Base-by-base conservation (phyloP, 75 land plant species). In the Selaginella tamariscina region DNA sequence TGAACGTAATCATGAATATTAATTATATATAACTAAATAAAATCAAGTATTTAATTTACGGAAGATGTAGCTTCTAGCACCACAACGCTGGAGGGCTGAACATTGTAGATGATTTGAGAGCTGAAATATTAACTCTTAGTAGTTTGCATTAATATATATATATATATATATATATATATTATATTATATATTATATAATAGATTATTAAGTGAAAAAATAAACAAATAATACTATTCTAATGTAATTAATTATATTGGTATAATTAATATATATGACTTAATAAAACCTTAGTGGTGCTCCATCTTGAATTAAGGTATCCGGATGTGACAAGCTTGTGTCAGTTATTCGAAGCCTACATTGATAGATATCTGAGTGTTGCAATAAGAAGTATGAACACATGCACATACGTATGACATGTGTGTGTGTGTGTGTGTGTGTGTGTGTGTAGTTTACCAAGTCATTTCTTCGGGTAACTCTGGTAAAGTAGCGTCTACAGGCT, bases 241-340 rank as follows among this genome's bases (percentile, higher is more conserved):
- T 5, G 49, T 39, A 39, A 39, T 15, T 39, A 39, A 5, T 5
- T 5, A 39, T 5, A 39, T 15, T 39, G 49, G 49, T 15, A n/a
- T n/a, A n/a, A n/a, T n/a, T n/a, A n/a, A n/a, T n/a, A n/a, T n/a
- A n/a, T n/a, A n/a, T n/a, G n/a, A n/a, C n/a, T n/a, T n/a, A n/a
- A n/a, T n/a, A n/a, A n/a, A 39, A 39, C 49, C 49, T 39, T 39
- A 74, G 2, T 18, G 63, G 44, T 31, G 18, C 65, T 32, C 78
- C 78, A 28, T 56, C 55, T 24, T 33, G 30, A 0, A 32, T 27
- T 56, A 76, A 71, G 31, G 13, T 56, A 8, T 71, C 74, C 11
- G 78, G 78, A 31, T 59, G 71, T 1, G 78, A 74, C 24, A 76
- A 67, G 30, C 69, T 71, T 54, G 78, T 65, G 70, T 76, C 78